These are phyloP conservation scores for Golubevia sp. DNA, from an alignment of 1,284 basidiomycete species.

Conservation along the genomic window DNA sequence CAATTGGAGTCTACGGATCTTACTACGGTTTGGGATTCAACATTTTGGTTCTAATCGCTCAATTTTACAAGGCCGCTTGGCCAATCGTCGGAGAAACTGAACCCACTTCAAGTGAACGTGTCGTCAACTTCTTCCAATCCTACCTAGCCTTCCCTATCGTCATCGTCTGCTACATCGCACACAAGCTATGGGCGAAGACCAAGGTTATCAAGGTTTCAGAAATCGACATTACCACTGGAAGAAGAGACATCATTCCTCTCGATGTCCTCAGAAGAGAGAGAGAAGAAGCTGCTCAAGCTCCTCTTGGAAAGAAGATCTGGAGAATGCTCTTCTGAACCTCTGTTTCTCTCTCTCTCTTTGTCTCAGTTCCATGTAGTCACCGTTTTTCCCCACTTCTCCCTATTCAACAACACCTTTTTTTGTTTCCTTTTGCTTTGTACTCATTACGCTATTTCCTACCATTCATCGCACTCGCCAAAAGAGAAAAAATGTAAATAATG, in stretches of 20 bases:
- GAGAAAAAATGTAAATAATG: too few species aligned
- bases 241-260: conserved; percentile 38
- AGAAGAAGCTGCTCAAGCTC: conserved; percentile 31
- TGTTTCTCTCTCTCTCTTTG: too few species aligned
- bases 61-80: conserved; percentile 38
- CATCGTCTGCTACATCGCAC: conserved; percentile 17
- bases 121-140: conserved; percentile 64
- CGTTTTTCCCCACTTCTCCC: too few species aligned
- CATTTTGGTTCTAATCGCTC: conserved; percentile 54
- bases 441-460: too few species aligned
- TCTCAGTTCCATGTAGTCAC: too few species aligned
- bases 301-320: conserved; percentile 35
- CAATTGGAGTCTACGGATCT: conserved; percentile 64
- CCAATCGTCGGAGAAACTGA: conserved; percentile 53
- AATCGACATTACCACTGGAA: conserved; percentile 53
- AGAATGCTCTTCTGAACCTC: conserved; percentile 45
- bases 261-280: conserved; percentile 51
- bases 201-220: conserved; percentile 34
- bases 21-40: conserved; percentile 62
- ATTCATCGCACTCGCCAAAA: too few species aligned
- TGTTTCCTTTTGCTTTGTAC: too few species aligned
- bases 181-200: conserved; percentile 26
- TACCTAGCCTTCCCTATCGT: conserved; percentile 62
- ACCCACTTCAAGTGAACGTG: conserved; percentile 43
- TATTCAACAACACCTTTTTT: too few species aligned